These are phyloP conservation scores for Mycena maculata DNA, from an alignment of 768 basidiomycete species.

Conservation along the genomic window DNA sequence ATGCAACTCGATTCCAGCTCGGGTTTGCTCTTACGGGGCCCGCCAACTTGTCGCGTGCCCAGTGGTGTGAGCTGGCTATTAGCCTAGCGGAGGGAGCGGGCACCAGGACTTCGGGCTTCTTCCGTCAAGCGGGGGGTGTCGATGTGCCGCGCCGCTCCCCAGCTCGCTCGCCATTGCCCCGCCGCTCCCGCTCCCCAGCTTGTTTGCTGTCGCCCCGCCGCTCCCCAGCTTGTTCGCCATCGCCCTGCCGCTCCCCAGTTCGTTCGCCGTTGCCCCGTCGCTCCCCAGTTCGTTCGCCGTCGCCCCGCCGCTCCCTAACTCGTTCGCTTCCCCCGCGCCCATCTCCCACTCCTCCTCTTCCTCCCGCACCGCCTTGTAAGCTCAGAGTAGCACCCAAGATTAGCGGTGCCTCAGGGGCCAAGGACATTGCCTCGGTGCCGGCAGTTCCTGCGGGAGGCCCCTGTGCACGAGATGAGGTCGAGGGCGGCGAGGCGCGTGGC, in stretches of 20 bases:
- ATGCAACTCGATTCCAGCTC: slow-evolving; percentile 2
- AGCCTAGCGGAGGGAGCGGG: background rate
- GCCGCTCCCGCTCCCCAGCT: background rate
- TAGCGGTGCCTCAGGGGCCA: background rate
- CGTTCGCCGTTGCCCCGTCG: background rate
- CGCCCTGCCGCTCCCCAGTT: background rate
- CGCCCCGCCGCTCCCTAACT: background rate
- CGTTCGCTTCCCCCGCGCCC: background rate
- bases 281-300: background rate
- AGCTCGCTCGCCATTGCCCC: background rate
- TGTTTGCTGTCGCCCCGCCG: background rate
- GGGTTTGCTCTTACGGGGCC: background rate
- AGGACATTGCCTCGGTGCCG: too few species aligned
- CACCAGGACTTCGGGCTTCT: background rate
- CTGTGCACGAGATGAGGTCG: background rate
- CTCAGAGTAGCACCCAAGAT: background rate
- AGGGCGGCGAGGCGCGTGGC: background rate
- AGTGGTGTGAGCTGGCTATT: background rate
- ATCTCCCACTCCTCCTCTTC: background rate
- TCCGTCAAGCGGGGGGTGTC: background rate
- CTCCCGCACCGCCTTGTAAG: background rate
- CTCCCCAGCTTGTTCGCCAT: background rate
- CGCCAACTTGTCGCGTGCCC: background rate
- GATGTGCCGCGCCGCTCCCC: background rate
- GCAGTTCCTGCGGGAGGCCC: background rate